Percentiles rank a stretch among this genome's conserved stretches.
Conservation (phyloP, 140 eudicot genomes). For the Anethum foeniculum region DNA sequence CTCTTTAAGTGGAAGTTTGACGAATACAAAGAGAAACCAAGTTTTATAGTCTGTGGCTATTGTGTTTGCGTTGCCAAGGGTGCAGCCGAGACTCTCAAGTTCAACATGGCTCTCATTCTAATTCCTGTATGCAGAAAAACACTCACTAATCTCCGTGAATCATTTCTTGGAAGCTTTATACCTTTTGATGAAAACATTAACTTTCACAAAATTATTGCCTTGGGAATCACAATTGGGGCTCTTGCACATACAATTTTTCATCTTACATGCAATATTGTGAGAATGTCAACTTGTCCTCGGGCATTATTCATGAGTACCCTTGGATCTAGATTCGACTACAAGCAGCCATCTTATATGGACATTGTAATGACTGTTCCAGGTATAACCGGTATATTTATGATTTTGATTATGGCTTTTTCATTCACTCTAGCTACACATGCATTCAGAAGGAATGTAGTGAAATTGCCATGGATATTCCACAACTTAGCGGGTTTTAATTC, state of each 20-base stretch:
- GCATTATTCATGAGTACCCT: constrained; percentile 30
- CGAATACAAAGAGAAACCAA: constrained; percentile 30
- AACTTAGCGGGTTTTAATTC: constrained; percentile 80
- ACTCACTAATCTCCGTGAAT: constrained; percentile 59
- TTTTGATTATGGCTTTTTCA: constrained; percentile 49
- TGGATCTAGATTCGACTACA: constrained; percentile 35
- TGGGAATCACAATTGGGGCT: constrained; percentile 46
- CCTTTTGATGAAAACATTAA: constrained; percentile 97
- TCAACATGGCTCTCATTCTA: constrained; percentile 88
- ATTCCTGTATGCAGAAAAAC: constrained; percentile 83
- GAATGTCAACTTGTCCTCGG: constrained; percentile 39
- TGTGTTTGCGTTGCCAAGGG: constrained; percentile 84
- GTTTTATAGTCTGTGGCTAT: constrained; percentile 54
- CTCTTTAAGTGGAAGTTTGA: constrained; percentile 63
- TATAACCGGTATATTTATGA: constrained; percentile 56
- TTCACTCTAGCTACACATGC: constrained; percentile 77
- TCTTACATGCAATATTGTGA: constrained; percentile 49
- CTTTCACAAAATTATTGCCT: constrained; percentile 77
- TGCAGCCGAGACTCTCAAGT: constrained; percentile 72
- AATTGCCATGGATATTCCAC: constrained; percentile 54
- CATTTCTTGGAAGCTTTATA: constrained; percentile 42
- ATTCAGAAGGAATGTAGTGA: constrained; percentile 73
- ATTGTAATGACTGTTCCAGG: constrained; percentile 45
- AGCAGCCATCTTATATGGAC: constrained; percentile 61
- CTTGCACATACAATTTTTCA: constrained; percentile 49